Base-by-base conservation (phyloP, 1,139 yeast genomes). In the Sugiyamaella sp. region DNA sequence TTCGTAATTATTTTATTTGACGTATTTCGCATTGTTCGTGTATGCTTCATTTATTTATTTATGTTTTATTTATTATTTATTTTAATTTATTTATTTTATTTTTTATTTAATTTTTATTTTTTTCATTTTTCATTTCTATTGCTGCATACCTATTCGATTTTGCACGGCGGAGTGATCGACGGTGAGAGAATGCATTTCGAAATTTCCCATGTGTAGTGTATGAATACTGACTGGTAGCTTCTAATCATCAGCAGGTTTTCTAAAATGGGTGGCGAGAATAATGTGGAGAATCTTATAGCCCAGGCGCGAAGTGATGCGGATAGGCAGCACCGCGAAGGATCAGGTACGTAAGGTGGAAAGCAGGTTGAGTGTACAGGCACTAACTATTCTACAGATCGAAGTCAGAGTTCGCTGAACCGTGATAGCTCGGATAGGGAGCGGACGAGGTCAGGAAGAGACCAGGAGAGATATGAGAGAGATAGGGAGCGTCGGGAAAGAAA, bases 51-150 rank as follows among this genome's bases (percentile, higher is more conserved):
- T 41, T 51, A 32, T 52, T 14, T 52, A 33, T 55, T 16, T 51
- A 41, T 49, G 29, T 49, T 40, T 42, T 50, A 47, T 52, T 51
- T 45, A 49, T 44, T 39, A 32, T 45, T 16, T 49, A 19, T 40
- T 40, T 40, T 12, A 47, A 8, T 43, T 32, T 33, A n/a, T 22
- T 33, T 33, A 16, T 20, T 44, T 33, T 33, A 21, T 33, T 33
- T 44, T 33, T 37, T 49, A 52, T 40, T 47, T 54, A 51, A 33
- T 53, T 49, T 45, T 27, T 51, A 27, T 48, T 41, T 51, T 45
- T 29, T 53, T 33, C 3, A 52, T 27, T 22, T 40, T 40, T 21
- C 4, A 4, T 24, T 40, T 24, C 46, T 3, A 51, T 52, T 45
- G 40, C 24, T 51, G 27, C 46, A 38, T 49, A 3, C 16, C 47